Evolutionary conservation across 1,284 basidiomycete genomes (phyloP).

Genomic region (Pterula multifida): DNA sequence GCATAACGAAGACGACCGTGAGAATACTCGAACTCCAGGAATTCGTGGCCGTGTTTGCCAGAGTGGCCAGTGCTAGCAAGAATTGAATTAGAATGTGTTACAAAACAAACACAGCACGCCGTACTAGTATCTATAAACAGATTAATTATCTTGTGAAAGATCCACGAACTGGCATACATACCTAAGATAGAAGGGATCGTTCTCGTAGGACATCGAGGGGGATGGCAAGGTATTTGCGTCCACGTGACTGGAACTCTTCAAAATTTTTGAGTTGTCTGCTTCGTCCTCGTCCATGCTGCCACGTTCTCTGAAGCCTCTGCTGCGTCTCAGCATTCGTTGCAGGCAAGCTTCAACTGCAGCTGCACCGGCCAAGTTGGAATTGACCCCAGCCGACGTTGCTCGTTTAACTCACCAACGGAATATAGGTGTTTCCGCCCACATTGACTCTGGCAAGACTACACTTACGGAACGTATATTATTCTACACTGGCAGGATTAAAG

Average conservation of each 20-base stretch:
- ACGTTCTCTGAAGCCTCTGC: neutral
- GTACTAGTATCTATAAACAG: constrained; percentile 70
- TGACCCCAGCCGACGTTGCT: constrained; percentile 45
- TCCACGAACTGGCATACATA: constrained; percentile 20
- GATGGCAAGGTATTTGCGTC: constrained; percentile 8
- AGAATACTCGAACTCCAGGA: constrained; percentile 97
- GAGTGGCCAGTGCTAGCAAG: constrained; percentile 77
- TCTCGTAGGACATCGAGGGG: constrained; percentile 37
- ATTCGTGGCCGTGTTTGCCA: constrained; percentile 94
- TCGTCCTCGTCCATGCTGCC: neutral
- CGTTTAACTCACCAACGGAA: constrained; percentile 62
- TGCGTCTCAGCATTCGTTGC: neutral
- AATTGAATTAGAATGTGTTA: constrained; percentile 3
- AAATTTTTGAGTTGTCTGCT: neutral
- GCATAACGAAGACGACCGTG: constrained; percentile 94
- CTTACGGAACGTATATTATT: constrained; percentile 95
- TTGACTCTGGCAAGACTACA: constrained; percentile 98
- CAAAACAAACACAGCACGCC: constrained; percentile 14
- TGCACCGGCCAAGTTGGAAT: constrained; percentile 19
- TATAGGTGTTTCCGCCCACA: constrained; percentile 84
- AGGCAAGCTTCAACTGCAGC: constrained; percentile 17
- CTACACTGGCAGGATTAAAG: constrained; percentile 92
- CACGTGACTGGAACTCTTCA: neutral
- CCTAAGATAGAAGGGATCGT: constrained; percentile 80
- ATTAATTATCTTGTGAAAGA: constrained; percentile 4